Evolutionary conservation across 164 flowering plant genomes (phyloP).

Genomic region (Sextonia rubra): DNA sequence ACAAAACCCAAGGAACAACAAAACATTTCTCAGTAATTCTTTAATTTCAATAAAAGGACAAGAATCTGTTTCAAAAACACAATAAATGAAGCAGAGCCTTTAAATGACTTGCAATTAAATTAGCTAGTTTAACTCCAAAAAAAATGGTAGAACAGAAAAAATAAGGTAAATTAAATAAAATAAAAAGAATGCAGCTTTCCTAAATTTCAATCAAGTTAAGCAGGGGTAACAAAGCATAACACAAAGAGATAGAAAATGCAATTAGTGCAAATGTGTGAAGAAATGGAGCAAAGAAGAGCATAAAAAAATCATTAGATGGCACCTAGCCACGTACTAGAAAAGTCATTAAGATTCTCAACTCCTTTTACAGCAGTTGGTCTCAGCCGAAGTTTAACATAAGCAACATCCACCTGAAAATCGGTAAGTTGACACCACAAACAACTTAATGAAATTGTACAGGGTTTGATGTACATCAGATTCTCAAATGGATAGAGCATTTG

Average conservation of each 20-base stretch:
- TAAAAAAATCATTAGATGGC: neutral
- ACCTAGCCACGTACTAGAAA: neutral
- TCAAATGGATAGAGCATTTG: neutral
- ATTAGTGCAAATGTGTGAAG: neutral
- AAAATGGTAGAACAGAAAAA: neutral
- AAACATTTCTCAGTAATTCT: neutral
- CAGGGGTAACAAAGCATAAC: neutral
- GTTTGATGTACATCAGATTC: neutral
- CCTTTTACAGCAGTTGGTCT: constrained; percentile 1
- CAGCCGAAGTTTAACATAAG: neutral
- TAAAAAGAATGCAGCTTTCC: neutral
- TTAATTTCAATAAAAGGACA: too few relatives aligned
- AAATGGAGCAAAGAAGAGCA: neutral
- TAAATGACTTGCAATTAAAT: neutral
- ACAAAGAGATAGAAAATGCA: neutral
- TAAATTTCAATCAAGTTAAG: too few relatives aligned
- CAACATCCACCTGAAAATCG: neutral
- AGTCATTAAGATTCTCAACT: neutral
- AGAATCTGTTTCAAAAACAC: too few relatives aligned
- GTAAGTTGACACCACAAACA: neutral
- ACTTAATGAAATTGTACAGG: neutral
- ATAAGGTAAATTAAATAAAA: too few relatives aligned
- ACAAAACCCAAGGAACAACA: neutral
- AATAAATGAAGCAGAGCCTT: too few relatives aligned
- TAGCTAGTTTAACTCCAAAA: neutral